Percentiles rank a stretch among this genome's conserved stretches.
phyloP scores from a whole-genome alignment of 768 basidiomycete species.

The Lactarius indigo region DNA sequence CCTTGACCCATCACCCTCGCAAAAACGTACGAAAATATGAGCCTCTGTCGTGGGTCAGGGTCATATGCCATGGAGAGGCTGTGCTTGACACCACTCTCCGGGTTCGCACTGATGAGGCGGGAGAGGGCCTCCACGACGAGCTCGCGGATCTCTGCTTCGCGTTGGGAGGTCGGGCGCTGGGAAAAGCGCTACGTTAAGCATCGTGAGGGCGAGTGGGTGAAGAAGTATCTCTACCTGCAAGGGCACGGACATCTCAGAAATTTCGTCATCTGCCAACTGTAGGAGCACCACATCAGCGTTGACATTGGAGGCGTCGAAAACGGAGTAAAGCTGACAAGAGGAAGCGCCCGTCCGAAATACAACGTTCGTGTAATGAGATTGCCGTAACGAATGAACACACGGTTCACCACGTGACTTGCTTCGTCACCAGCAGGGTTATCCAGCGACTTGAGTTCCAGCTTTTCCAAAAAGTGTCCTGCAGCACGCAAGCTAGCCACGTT shows the following conservation, averaged over 20 bases:
- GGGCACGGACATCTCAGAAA: not conserved
- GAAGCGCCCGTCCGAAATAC: slow-evolving; percentile 48
- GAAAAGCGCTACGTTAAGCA: not conserved
- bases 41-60: slow-evolving; percentile 60
- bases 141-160: slow-evolving; percentile 55
- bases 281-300: slow-evolving; percentile 1
- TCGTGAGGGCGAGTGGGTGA: not conserved
- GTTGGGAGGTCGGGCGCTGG: slow-evolving; percentile 23
- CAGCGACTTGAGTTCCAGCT: slow-evolving; percentile 59
- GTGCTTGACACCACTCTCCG: slow-evolving; percentile 86
- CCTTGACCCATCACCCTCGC: slow-evolving; percentile 77
- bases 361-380: slow-evolving; percentile 59
- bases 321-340: slow-evolving; percentile 23
- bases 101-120: slow-evolving; percentile 78
- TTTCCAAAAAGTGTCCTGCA: slow-evolving; percentile 70
- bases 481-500: slow-evolving; percentile 74
- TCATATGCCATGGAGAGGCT: slow-evolving; percentile 79
- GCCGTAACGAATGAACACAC: slow-evolving; percentile 79
- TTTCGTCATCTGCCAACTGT: slow-evolving; percentile 11
- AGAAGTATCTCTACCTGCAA: not conserved
- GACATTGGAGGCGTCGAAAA: not conserved
- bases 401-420: slow-evolving; percentile 62
- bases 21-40: slow-evolving; percentile 83
- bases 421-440: slow-evolving; percentile 62
- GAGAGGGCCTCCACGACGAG: slow-evolving; percentile 77